phyloP scores from a whole-genome alignment of 306 rosid species.

The Trichosanthes cucumerina region DNA sequence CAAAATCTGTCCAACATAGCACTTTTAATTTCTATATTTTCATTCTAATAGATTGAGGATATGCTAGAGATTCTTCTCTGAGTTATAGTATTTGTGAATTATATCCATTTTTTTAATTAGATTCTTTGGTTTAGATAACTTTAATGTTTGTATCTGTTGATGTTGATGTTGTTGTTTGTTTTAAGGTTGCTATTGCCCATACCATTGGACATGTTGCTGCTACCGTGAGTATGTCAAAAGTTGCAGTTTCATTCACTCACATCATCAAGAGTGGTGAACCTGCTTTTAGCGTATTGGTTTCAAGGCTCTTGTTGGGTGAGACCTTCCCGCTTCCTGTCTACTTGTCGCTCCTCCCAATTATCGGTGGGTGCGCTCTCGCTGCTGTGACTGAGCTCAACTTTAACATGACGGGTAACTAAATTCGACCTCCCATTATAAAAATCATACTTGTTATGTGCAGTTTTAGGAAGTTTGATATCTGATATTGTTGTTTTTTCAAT shows the following conservation, averaged over 20 bases:
- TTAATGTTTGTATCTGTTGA: conserved; percentile 2
- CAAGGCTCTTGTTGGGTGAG: conserved; percentile 82
- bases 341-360: conserved; percentile 85
- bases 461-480: not conserved
- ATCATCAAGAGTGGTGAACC: conserved; percentile 99
- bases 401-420: conserved; percentile 72
- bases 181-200: conserved; percentile 93
- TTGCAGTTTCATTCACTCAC: conserved; percentile 96
- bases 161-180: conserved; percentile 1
- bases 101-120: not conserved
- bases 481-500: not conserved
- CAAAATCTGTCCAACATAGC: not conserved
- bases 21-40: not conserved
- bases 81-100: not conserved
- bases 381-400: conserved; percentile 96
- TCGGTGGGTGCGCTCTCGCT: conserved; percentile 96
- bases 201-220: conserved; percentile 98
- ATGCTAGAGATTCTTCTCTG: not conserved
- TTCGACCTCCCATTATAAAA: not conserved
- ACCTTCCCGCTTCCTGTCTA: conserved; percentile 70
- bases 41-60: not conserved
- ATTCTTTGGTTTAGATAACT: not conserved
- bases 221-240: conserved; percentile 97
- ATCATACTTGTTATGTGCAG: not conserved
- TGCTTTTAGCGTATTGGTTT: conserved; percentile 91